Conservation (phyloP, 495 filamentous ascomycete species). For the Penicillium manginii region DNA sequence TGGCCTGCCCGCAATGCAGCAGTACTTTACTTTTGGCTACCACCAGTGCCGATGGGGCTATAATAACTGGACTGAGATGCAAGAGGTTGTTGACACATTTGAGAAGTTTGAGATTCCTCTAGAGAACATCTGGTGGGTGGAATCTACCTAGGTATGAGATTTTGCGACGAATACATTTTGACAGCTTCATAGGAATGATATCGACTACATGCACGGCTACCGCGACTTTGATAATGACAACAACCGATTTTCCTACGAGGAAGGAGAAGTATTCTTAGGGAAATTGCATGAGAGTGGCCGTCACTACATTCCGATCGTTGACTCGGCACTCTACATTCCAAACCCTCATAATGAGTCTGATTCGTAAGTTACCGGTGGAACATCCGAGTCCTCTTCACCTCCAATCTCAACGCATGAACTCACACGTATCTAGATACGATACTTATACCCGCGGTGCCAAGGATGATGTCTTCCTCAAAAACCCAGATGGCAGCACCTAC, state of each 20-base stretch:
- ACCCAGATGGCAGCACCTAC: constrained; percentile 63
- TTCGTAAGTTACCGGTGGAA: constrained; percentile 45
- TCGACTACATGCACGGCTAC: constrained; percentile 62
- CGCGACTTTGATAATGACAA: constrained; percentile 63
- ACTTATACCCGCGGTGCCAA: constrained; percentile 69
- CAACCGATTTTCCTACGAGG: constrained; percentile 49
- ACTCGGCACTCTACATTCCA: constrained; percentile 78
- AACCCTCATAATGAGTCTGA: constrained; percentile 73
- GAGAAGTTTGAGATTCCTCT: constrained; percentile 62
- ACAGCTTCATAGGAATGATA: constrained; percentile 49
- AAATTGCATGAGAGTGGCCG: constrained; percentile 67
- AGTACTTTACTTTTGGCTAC: constrained; percentile 64
- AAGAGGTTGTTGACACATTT: constrained; percentile 61
- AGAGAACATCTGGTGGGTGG: constrained; percentile 68
- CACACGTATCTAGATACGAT: constrained; percentile 50
- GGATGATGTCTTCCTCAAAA: constrained; percentile 63
- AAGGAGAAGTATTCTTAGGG: constrained; percentile 62
- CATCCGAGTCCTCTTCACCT: not conserved
- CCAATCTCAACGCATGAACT: constrained; percentile 1
- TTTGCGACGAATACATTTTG: constrained; percentile 5
- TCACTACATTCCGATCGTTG: constrained; percentile 85
- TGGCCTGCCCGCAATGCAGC: constrained; percentile 65
- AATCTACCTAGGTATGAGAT: not conserved
- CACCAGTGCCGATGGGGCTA: constrained; percentile 73
- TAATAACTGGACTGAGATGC: constrained; percentile 57